Evolutionary conservation across 1,284 basidiomycete species (phyloP).

Genomic region (Sphagnurus paluster): DNA sequence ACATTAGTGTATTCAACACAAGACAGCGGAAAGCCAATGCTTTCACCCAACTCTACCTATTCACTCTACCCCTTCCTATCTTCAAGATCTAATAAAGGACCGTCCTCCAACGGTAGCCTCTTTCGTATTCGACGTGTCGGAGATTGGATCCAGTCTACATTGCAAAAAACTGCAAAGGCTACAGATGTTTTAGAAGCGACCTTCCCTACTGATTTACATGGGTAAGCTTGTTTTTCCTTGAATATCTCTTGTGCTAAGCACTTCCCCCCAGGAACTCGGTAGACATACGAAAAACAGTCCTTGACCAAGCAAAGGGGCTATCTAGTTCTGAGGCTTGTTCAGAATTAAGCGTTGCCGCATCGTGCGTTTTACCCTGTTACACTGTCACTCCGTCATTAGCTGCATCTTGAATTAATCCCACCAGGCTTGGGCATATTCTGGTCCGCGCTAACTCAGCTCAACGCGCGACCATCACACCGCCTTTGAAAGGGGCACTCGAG

Average conservation of each 20-base stretch:
- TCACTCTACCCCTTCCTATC: constrained; percentile 65
- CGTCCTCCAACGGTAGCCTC: constrained; percentile 39
- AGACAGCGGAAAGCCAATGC: neutral
- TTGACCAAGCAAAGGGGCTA: constrained; percentile 1
- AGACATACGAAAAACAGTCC: constrained; percentile 13
- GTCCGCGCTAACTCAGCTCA: constrained; percentile 38
- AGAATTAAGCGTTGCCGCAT: constrained; percentile 39
- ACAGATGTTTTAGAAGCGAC: constrained; percentile 14
- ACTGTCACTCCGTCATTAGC: neutral
- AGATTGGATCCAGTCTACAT: constrained; percentile 50
- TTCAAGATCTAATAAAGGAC: constrained; percentile 49
- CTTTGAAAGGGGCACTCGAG: constrained; percentile 46
- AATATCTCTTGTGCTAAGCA: neutral
- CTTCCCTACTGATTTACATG: constrained; percentile 11
- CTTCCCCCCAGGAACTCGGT: constrained; percentile 9
- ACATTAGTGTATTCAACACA: constrained; percentile 22
- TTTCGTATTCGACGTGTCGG: constrained; percentile 63
- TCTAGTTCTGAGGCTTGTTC: neutral
- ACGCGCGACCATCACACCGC: constrained; percentile 45
- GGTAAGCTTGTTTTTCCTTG: constrained; percentile 8
- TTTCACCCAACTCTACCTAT: constrained; percentile 45
- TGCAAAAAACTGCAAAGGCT: constrained; percentile 34
- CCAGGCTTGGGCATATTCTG: constrained; percentile 60
- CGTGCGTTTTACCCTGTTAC: constrained; percentile 37
- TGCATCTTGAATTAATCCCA: neutral